Conservation (phyloP, 176 grass and related monocot species). For the Aegilops bicornis region DNA sequence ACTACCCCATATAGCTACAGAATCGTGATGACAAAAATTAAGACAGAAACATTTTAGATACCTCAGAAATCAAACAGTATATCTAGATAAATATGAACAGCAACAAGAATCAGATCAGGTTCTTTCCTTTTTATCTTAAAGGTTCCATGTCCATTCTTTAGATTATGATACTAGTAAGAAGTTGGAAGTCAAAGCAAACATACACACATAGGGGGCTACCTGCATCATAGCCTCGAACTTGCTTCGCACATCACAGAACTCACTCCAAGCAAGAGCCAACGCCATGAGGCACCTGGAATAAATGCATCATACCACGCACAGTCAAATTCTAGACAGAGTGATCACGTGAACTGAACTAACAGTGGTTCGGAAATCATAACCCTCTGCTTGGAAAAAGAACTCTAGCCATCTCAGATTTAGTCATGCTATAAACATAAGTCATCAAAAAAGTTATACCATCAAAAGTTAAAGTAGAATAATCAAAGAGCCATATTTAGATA, state of each 20-base stretch:
- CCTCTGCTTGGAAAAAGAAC: neutral
- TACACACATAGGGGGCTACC: constrained; percentile 36
- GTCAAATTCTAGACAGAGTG: neutral
- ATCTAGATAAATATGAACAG: neutral
- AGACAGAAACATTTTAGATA: neutral
- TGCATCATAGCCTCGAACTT: constrained; percentile 82
- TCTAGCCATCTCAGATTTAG: neutral
- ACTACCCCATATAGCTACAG: neutral
- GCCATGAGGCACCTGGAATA: constrained; percentile 55
- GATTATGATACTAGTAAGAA: neutral
- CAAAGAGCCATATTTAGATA: neutral
- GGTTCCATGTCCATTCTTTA: neutral
- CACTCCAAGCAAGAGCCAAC: constrained; percentile 52
- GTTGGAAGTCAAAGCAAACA: neutral
- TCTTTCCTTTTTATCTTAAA: neutral
- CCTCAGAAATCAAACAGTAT: neutral
- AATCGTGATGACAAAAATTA: neutral
- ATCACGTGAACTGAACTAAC: neutral
- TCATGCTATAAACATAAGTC: neutral
- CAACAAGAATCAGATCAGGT: neutral
- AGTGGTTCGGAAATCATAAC: neutral
- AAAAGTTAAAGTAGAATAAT: neutral
- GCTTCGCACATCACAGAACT: constrained; percentile 58
- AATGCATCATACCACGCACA: neutral
- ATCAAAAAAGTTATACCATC: neutral